Conservation (phyloP, 2,329 filamentous ascomycete genomes). For the Colletotrichum brevisporum region DNA sequence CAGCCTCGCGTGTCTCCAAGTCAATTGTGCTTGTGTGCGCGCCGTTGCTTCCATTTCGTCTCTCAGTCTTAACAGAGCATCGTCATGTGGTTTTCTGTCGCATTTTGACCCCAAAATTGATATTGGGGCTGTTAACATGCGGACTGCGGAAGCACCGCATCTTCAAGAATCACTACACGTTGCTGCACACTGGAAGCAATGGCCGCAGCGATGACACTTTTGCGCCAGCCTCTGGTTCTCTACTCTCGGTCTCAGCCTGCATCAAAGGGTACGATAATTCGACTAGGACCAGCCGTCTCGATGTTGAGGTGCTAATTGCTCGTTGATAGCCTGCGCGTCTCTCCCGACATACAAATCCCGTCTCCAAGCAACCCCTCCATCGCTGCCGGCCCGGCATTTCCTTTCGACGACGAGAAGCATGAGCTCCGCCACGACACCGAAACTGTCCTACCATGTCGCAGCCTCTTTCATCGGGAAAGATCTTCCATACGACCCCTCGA, state of each 20-base stretch:
- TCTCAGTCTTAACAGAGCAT: background rate
- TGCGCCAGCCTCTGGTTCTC: slow-evolving; percentile 38
- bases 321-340: slow-evolving; percentile 8
- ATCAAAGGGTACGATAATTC: slow-evolving; percentile 10
- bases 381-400: slow-evolving; percentile 6
- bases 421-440: slow-evolving; percentile 21
- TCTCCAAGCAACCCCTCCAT: slow-evolving; percentile 18
- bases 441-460: slow-evolving; percentile 78
- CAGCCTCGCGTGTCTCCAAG: slow-evolving; percentile 7
- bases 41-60: background rate
- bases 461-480: slow-evolving; percentile 84
- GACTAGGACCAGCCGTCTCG: too few relatives aligned
- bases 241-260: slow-evolving; percentile 11
- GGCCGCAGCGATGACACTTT: slow-evolving; percentile 37
- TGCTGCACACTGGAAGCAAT: slow-evolving; percentile 40
- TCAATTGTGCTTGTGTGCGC: slow-evolving; percentile 19
- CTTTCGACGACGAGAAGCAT: slow-evolving; percentile 32
- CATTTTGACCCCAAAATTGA: background rate
- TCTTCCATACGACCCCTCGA: slow-evolving; percentile 75
- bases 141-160: slow-evolving; percentile 40
- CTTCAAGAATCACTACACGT: slow-evolving; percentile 37
- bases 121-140: slow-evolving; percentile 33
- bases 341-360: slow-evolving; percentile 4
- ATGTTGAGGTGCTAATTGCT: background rate
- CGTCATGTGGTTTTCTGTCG: slow-evolving; percentile 23